Evolutionary conservation across 2,329 filamentous ascomycete genomes (phyloP), one percentile per base, ranked within the genome.

Genomic region (Magnaporthiopsis incrustans): DNA sequence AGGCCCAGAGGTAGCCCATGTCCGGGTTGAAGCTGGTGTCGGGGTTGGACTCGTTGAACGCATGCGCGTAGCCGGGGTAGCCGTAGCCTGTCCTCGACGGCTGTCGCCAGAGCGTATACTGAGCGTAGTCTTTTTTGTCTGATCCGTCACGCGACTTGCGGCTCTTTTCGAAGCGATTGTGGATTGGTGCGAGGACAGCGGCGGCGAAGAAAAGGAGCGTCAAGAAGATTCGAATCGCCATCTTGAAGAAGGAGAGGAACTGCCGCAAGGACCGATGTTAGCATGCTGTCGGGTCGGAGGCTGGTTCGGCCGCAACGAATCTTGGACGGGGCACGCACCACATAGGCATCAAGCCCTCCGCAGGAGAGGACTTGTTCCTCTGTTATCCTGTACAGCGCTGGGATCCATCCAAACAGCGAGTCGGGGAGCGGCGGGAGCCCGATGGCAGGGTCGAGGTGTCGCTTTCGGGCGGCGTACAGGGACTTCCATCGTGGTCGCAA

Each of bases 191-290:
- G 68, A 99, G 89, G 4, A 99, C 85, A 22, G 85, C 81, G 50
- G 90, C 80, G 33, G 93, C 89, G 71, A 98, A 92, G 75, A 97
- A 86, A 64, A 95, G 85, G 70, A 96, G 89, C 62, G 90, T 79
- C 22, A 85, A 79, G 62, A 98, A 88, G 69, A 97, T 89, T 67
- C 89, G 91, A 68, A 92, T 90, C 15, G 94, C 89, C 86, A 98
- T 95, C 74, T 93, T 96, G 82, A 97, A 98, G 77, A 99, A 99
- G 22, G 89, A 85, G 18, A 99, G 82, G 73, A 99, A 97, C 84
- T 86, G 71, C 64, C 14, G 25, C 8, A 22, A 26, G 22, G 14
- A 27, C 7, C 8, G 18, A 11, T 22, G 7, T 53, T 53, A 58
- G 57, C 57, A 58, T 12, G 25, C 4, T 10, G 25, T 25, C 57